Evolutionary conservation across 805 yeast species (phyloP).

Genomic region (Candida taoyuanica): DNA sequence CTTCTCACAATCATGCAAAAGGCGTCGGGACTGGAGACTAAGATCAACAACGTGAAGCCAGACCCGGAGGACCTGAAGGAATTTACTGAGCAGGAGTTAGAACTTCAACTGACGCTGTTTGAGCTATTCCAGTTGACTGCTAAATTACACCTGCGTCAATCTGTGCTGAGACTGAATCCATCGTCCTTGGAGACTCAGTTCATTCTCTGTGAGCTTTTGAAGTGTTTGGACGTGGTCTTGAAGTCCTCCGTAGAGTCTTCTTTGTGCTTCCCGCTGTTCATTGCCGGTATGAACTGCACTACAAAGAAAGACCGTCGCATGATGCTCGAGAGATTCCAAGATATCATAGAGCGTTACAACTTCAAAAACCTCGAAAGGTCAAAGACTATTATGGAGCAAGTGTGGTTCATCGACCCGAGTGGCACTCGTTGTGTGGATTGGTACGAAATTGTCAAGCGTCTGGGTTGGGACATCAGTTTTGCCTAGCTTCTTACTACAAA

Average conservation of each 20-base stretch:
- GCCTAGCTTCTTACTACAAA: conserved; percentile 34
- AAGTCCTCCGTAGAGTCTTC: conserved; percentile 69
- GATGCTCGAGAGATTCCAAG: conserved; percentile 50
- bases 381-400: conserved; percentile 34
- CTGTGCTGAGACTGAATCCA: conserved; percentile 57
- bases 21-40: conserved; percentile 40
- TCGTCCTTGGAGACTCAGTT: conserved; percentile 60
- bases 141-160: conserved; percentile 60
- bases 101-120: conserved; percentile 63
- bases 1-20: conserved; percentile 32
- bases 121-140: conserved; percentile 70
- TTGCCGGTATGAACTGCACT: conserved; percentile 68
- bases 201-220: conserved; percentile 47
- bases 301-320: conserved; percentile 45
- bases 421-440: conserved; percentile 69
- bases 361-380: conserved; percentile 57
- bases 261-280: conserved; percentile 70
- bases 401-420: conserved; percentile 37
- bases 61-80: conserved; percentile 41
- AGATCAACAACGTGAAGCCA: conserved; percentile 49
- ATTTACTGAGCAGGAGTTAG: conserved; percentile 44
- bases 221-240: conserved; percentile 55
- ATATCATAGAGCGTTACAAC: conserved; percentile 55
- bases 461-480: conserved; percentile 79
- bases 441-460: conserved; percentile 57